Evolutionary conservation across 805 yeast genomes (phyloP).

Genomic region (Candida palmyrensis): DNA sequence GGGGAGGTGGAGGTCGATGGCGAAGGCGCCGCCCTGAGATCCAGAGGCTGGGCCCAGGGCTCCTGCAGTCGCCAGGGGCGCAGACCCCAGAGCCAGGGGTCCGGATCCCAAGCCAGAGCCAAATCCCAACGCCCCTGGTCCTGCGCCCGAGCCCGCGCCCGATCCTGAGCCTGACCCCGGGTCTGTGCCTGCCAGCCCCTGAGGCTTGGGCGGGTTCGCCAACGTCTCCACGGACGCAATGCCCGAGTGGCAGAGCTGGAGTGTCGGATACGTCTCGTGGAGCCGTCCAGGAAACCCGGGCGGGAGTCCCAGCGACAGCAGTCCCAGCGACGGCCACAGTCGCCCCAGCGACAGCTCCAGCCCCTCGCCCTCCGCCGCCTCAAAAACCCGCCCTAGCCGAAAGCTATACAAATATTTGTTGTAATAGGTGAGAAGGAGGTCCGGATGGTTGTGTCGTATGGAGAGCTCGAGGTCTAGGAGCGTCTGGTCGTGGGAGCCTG

Average conservation of each 20-base stretch:
- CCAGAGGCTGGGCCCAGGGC: no score
- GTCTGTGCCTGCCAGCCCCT: slow-evolving; percentile 3
- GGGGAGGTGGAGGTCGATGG: slow-evolving; percentile 19
- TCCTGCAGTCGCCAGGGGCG: slow-evolving; percentile 7
- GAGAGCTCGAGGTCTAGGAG: slow-evolving; percentile 34
- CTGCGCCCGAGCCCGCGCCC: background rate
- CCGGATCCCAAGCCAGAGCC: background rate
- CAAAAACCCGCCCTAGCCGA: slow-evolving; percentile 27
- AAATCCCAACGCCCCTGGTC: background rate
- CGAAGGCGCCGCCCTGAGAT: no score
- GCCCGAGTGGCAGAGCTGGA: slow-evolving; percentile 18
- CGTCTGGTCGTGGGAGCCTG: slow-evolving; percentile 25
- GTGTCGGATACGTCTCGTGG: slow-evolving; percentile 17
- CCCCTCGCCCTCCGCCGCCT: no score
- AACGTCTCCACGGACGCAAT: slow-evolving; percentile 19
- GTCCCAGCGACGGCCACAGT: no score
- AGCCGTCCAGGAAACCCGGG: no score
- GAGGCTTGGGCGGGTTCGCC: slow-evolving; percentile 24
- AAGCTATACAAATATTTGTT: slow-evolving; percentile 36
- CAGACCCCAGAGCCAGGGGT: slow-evolving; percentile 3
- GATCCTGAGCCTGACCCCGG: background rate
- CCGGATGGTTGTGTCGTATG: slow-evolving; percentile 32
- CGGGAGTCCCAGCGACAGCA: no score
- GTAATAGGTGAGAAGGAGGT: slow-evolving; percentile 35
- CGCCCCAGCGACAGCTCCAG: no score